Evolutionary conservation across 345 rosid species (phyloP), one percentile per base, ranked within the genome.

Genomic region (Laguncularia racemosa): DNA sequence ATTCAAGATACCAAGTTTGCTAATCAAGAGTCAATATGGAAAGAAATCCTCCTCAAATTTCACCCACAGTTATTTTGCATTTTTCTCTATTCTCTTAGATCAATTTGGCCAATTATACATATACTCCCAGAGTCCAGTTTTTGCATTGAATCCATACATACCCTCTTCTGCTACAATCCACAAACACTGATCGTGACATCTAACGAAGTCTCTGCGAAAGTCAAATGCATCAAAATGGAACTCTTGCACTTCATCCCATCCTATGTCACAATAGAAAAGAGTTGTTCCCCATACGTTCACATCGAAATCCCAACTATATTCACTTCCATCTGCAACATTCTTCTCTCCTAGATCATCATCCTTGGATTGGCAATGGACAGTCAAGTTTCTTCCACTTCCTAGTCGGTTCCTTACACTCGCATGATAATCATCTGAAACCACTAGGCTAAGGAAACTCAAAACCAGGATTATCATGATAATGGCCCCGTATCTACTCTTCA

Each of bases 341-440:
- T 76, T 75, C 70, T 56, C 52, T 14, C 89, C 84, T 16, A 83
- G 78, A 67, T 83, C 82, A 7, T 64, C 20, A 48, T 83, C 85
- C 63, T 72, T 72, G 46, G 89, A 83, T 53, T 72, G 78, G 72
- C 84, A 83, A n/a, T 80, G 89, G 9, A 78, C 46, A 44, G 70
- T 80, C 67, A 80, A 2, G 75, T 67, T 77, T 60, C 33, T 70
- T 43, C 82, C 77, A 18, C 55, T 48, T 33, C 83, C 78, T 45
- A 80, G 53, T 18, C 77, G 59, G 70, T 78, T 83, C 73, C 43
- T 67, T 62, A 80, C 45, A 14, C 80, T 71, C 20, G 20, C 75
- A 0, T 75, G 83, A 48, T 72, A 71, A 0, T 49, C 48, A 7
- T 46, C 60, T 10, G 78, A 67, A 68, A 20, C 46, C 47, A 47